phyloP scores from a whole-genome alignment of 2,329 filamentous ascomycete genomes.

The Trichophyton mentagrophytes region DNA sequence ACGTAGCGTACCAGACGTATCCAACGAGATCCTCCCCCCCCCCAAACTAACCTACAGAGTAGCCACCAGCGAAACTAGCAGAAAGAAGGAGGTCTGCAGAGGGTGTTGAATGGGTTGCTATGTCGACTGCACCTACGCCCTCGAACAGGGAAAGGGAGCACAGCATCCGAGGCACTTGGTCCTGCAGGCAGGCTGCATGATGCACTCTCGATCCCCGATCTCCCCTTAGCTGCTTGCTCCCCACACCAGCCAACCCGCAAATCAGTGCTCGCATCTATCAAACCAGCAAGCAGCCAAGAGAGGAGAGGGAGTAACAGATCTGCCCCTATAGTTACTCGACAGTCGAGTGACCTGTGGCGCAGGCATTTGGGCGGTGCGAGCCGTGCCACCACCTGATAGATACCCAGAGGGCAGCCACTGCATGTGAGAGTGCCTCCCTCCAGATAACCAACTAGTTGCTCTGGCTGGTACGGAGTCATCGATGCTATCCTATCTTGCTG shows the following conservation, averaged over 20 bases:
- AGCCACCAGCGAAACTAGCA: no score
- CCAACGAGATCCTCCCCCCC: no score
- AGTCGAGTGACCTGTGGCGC: slow-evolving; percentile 1
- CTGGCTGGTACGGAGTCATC: no score
- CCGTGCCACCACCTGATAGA: no score
- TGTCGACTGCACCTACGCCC: no score
- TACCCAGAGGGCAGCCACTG: not conserved
- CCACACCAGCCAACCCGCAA: not conserved
- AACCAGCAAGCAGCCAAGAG: not conserved
- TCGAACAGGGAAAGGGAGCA: not conserved
- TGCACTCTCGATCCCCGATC: not conserved
- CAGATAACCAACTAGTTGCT: no score
- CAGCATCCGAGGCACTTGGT: not conserved
- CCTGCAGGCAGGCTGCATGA: not conserved
- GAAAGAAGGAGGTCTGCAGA: no score
- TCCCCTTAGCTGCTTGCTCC: not conserved
- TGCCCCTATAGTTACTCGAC: not conserved
- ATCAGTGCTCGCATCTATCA: not conserved
- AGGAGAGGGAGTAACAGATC: not conserved
- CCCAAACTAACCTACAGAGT: no score
- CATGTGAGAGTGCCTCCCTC: not conserved
- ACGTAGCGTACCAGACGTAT: no score
- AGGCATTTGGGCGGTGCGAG: not conserved
- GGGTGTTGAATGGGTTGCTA: no score
- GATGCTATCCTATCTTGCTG: not conserved